phyloP scores from a whole-genome alignment of 768 basidiomycete species.

The Naganishia vaughanmartiniae region DNA sequence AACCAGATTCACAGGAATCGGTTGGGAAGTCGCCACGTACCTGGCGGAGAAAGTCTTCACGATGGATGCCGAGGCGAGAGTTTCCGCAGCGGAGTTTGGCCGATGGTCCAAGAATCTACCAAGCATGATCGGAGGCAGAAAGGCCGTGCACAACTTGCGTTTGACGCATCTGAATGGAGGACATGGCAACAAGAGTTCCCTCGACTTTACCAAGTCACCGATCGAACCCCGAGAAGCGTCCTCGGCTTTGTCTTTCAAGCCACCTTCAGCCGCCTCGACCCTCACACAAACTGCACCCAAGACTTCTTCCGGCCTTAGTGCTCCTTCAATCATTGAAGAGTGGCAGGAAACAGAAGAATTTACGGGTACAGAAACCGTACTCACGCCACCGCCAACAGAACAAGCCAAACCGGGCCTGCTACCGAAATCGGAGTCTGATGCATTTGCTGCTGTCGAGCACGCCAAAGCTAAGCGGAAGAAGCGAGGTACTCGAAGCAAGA shows the following conservation, averaged over 20 bases:
- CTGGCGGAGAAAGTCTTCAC: slow-evolving; percentile 81
- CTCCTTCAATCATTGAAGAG: slow-evolving; percentile 6
- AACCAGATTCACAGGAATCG: slow-evolving; percentile 71
- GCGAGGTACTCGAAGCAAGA: slow-evolving; percentile 73
- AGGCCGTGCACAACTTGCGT: slow-evolving; percentile 43
- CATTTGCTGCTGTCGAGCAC: slow-evolving; percentile 8
- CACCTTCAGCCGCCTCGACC: neutral
- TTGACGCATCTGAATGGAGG: slow-evolving; percentile 27
- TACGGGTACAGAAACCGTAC: slow-evolving; percentile 23
- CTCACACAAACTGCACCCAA: slow-evolving; percentile 18
- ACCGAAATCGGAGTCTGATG: neutral
- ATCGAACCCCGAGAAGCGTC: slow-evolving; percentile 31
- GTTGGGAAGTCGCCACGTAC: slow-evolving; percentile 73
- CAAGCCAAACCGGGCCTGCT: neutral
- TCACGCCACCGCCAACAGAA: slow-evolving; percentile 23
- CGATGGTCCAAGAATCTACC: slow-evolving; percentile 81
- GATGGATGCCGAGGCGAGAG: slow-evolving; percentile 65
- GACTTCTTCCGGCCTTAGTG: neutral
- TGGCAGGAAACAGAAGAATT: slow-evolving; percentile 32
- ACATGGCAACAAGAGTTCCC: slow-evolving; percentile 16
- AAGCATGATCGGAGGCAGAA: slow-evolving; percentile 58
- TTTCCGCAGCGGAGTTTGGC: slow-evolving; percentile 79
- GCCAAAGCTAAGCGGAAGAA: slow-evolving; percentile 68
- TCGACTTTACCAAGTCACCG: slow-evolving; percentile 32
- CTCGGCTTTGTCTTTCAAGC: slow-evolving; percentile 33